Evolutionary conservation across 345 rosid genomes (phyloP).

Genomic region (Gynandropsis gynandra): DNA sequence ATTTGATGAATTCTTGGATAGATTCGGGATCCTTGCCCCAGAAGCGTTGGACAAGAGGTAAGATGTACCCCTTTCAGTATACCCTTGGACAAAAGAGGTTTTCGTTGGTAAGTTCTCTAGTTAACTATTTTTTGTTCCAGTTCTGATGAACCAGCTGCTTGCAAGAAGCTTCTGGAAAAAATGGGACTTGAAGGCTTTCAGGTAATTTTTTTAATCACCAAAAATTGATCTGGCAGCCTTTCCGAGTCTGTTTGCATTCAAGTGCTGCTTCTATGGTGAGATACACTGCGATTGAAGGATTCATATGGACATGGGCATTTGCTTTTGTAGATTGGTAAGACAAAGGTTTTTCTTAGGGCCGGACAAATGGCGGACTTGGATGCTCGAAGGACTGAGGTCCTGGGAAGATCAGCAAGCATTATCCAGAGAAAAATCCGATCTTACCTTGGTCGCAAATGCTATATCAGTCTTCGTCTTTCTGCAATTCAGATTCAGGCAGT

Average conservation of each 20-base stretch:
- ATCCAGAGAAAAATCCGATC: constrained; percentile 94
- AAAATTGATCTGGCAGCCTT: not conserved
- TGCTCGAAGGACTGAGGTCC: constrained; percentile 75
- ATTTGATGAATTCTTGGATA: constrained; percentile 75
- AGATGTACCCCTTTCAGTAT: constrained; percentile 12
- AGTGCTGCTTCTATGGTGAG: constrained; percentile 18
- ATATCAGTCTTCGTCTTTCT: constrained; percentile 48
- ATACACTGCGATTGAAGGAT: constrained; percentile 18
- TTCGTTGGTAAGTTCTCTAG: constrained; percentile 16
- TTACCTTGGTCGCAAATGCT: constrained; percentile 68
- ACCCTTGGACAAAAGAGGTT: not conserved
- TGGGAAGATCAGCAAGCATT: constrained; percentile 91
- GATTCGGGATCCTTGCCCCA: constrained; percentile 80
- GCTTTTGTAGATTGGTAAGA: constrained; percentile 79
- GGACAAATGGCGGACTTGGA: constrained; percentile 99
- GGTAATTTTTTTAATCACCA: constrained; percentile 34
- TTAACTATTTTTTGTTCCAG: constrained; percentile 28
- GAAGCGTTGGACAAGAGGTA: constrained; percentile 77
- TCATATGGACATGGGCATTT: constrained; percentile 12
- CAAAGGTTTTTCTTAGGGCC: constrained; percentile 90
- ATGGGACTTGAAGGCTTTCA: constrained; percentile 84
- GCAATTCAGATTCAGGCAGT: constrained; percentile 68
- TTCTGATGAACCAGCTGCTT: constrained; percentile 69
- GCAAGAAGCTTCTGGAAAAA: constrained; percentile 82
- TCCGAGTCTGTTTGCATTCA: not conserved